Percentiles rank a stretch among this genome's conserved stretches.
phyloP scores from a whole-genome alignment of 805 yeast species.

The Ogataea dorogensis region DNA sequence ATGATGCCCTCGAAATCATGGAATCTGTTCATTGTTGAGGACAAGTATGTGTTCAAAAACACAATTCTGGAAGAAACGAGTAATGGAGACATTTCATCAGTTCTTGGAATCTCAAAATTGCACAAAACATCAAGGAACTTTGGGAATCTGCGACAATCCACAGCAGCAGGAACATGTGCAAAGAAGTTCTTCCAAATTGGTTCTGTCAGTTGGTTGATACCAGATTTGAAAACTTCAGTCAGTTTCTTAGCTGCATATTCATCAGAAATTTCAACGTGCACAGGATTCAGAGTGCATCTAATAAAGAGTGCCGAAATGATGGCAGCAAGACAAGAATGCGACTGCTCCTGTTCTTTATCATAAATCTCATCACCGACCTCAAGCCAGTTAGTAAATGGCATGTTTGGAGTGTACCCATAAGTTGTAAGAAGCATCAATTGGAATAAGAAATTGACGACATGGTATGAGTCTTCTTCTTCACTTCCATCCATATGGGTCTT shows the following conservation, averaged over 20 bases:
- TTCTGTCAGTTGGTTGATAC: conserved; percentile 69
- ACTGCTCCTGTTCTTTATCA: conserved; percentile 64
- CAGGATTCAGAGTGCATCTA: conserved; percentile 40
- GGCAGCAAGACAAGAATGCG: conserved; percentile 76
- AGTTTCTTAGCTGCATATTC: conserved; percentile 45
- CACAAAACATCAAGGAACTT: conserved; percentile 45
- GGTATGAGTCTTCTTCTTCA: no score
- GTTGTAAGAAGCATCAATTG: conserved; percentile 49
- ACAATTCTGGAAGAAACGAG: conserved; percentile 59
- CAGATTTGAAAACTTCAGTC: conserved; percentile 46
- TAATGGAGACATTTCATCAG: conserved; percentile 57
- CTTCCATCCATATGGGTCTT: conserved; percentile 60
- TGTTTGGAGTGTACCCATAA: conserved; percentile 39
- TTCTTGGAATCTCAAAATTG: conserved; percentile 45
- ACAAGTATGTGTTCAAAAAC: conserved; percentile 46
- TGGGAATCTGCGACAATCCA: conserved; percentile 67
- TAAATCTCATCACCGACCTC: conserved; percentile 49
- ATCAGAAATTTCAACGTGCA: conserved; percentile 41
- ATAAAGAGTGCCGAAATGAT: conserved; percentile 61
- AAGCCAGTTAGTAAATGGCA: conserved; percentile 53
- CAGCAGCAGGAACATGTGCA: conserved; percentile 69
- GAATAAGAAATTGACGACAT: conserved; percentile 37
- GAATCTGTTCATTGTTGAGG: conserved; percentile 36
- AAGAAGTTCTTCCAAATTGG: conserved; percentile 74
- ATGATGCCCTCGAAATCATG: conserved; percentile 47